Evolutionary conservation across 2,329 filamentous ascomycete genomes (phyloP).

Genomic region (Aspergillus hiratsukae): DNA sequence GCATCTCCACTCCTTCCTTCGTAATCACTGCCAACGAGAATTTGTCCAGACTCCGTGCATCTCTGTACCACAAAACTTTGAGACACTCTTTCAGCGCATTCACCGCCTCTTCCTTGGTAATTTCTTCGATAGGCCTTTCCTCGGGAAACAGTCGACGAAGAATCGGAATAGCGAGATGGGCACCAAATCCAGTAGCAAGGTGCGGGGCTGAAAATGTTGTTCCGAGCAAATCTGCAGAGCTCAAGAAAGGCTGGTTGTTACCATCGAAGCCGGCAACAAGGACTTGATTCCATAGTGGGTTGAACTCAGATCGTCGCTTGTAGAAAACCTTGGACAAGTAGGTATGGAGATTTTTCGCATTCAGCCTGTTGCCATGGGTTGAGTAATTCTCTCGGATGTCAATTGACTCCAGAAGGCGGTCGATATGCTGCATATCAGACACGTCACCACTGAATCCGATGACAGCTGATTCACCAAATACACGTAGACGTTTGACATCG

Average conservation of each 20-base stretch:
- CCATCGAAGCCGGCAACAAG: constrained; percentile 86
- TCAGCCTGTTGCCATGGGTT: constrained; percentile 55
- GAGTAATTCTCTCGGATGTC: constrained; percentile 86
- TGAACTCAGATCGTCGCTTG: constrained; percentile 88
- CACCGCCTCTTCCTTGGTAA: constrained; percentile 75
- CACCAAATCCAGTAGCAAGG: constrained; percentile 88
- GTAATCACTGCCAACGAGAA: constrained; percentile 91
- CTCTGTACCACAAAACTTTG: constrained; percentile 97
- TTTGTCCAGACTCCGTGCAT: constrained; percentile 83
- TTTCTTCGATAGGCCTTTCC: constrained; percentile 67
- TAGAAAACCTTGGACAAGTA: constrained; percentile 97
- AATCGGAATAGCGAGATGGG: constrained; percentile 88
- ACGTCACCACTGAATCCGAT: constrained; percentile 96
- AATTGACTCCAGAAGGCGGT: constrained; percentile 81
- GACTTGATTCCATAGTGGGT: constrained; percentile 95
- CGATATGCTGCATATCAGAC: constrained; percentile 98
- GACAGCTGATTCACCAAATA: constrained; percentile 77
- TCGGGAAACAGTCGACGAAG: constrained; percentile 79
- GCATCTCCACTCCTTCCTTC: constrained; percentile 80
- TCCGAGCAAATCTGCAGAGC: constrained; percentile 84
- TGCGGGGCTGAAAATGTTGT: constrained; percentile 86
- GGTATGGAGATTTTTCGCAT: constrained; percentile 91
- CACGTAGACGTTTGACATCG: constrained; percentile 89
- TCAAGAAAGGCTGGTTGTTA: constrained; percentile 77
- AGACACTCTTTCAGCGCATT: constrained; percentile 84